Evolutionary conservation across 306 rosid species (phyloP).

Genomic region (Datisca glomerata): DNA sequence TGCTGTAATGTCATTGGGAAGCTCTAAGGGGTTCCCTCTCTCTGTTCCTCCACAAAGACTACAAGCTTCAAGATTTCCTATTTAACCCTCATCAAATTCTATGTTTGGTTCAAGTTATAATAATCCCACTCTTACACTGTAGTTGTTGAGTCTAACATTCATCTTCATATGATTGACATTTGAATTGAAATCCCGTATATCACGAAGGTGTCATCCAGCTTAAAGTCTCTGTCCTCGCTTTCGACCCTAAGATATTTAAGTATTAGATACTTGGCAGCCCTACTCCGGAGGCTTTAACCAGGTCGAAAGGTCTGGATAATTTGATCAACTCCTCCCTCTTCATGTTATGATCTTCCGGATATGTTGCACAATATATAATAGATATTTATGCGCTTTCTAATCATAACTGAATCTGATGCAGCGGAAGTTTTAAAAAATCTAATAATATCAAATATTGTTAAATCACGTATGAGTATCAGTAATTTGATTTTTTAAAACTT

Average conservation of each 20-base stretch:
- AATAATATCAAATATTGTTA: slow-evolving; percentile 10
- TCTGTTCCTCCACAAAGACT: not conserved
- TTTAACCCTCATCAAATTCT: no score
- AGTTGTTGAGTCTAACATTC: not conserved
- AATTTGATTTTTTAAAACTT: no score
- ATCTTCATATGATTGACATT: not conserved
- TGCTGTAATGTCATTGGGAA: not conserved
- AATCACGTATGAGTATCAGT: no score
- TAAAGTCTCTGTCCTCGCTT: not conserved
- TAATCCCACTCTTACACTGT: not conserved
- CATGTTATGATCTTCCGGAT: slow-evolving; percentile 14
- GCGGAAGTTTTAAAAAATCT: no score
- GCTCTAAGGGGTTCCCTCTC: not conserved
- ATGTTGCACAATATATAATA: slow-evolving; percentile 19
- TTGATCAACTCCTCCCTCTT: slow-evolving; percentile 7
- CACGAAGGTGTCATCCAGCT: not conserved
- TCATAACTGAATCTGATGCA: no score
- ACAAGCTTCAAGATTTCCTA: not conserved
- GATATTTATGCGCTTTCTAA: not conserved
- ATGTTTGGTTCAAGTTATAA: no score
- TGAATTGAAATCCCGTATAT: not conserved
- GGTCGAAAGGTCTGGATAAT: no score
- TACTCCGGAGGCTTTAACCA: no score
- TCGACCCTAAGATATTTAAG: no score
- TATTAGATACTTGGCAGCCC: no score